Evolutionary conservation across 176 grass and related monocot genomes (phyloP), one percentile per base, ranked within the genome.

Genomic region (Lolium multiflorum): DNA sequence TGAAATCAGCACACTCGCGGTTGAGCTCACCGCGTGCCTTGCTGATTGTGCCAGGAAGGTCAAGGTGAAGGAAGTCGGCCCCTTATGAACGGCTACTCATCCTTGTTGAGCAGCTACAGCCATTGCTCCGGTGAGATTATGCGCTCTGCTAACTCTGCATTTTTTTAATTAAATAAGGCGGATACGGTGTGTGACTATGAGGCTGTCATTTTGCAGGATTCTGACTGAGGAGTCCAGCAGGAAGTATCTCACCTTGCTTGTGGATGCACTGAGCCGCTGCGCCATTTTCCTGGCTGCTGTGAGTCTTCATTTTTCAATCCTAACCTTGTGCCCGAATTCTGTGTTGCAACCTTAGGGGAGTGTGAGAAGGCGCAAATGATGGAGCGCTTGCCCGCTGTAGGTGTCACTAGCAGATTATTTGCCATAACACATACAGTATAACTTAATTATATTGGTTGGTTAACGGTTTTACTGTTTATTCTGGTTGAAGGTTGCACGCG

Each of bases 121-220:
- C 91, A 47, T 98, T 93, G 93, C 76, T 98, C 55, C 12, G 74
- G 96, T 98, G 87, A 69, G 86, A 77, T 38, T 50, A 43, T 3
- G 3, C 6, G 11, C 51, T 76, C 7, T 67, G 41, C 56, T 38
- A 28, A 76, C 51, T 54, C 78, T 43, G 25, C 37, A 55, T 55
- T 65, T 46, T 61, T 28, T 24, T 7, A 3, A 70, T 58, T 24
- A 14, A 56, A 78, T 49, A 79, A 78, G 35, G 72, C 17, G 13
- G 11, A 55, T 11, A 48, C 46, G 0, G 12, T 21, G 35, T 80
- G 24, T 63, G 47, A 66, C 39, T 46, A 80, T 16, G 15, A 66
- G 62, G 16, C 64, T 74, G 7, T 54, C 14, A 15, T 43, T 68
- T 72, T 91, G 84, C 88, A 98, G 93, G 65, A 86, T 96, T 71